Evolutionary conservation across 495 filamentous ascomycete species (phyloP), one percentile per base, ranked within the genome.

Genomic region (Penicillium salamii): DNA sequence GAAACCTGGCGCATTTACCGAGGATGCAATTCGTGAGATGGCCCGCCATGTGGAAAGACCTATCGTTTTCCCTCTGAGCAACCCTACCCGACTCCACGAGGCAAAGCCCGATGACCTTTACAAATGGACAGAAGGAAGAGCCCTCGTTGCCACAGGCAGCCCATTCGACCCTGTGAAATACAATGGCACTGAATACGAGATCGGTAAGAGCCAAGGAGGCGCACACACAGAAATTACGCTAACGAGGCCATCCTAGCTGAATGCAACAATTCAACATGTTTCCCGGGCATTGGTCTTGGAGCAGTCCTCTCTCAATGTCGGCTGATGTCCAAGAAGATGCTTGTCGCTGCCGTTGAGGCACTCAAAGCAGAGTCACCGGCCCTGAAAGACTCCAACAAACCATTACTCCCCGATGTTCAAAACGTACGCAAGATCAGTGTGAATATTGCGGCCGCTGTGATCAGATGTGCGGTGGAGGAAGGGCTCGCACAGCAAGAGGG

Each of bases 181-280:
- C 7, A 71, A 81, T 14, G 88, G 87, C 1, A 61, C 68, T 23
- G 78, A 81, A 45, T 77, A 85, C 28, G 82, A 89, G 31, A 75
- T 95, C 7, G 79, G 77, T 80, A 63, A 48, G 75, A 54, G 1
- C n/a, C 1, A 15, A 15, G n/a, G n/a, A 39, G 31, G 8, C 8
- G 29, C 9, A 1, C 7, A 11, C 23, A 12, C 23, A 15, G 28
- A 7, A 15, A 7, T 14, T 13, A 20, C 21, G 8, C n/a, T 28
- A 24, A 35, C 55, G 31, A 48, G 32, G 13, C 14, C 34, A 15
- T 18, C 9, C 9, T 40, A 79, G 89, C 88, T 19, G 91, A 95
- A 62, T 95, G 90, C 74, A 96, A 96, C 69, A 95, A 95, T 67
- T 87, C 85, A 4, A 87, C 85, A n/a, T 83, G 82, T 19, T 95